Evolutionary conservation across 306 rosid genomes (phyloP).

Genomic region (Vicia villosa): DNA sequence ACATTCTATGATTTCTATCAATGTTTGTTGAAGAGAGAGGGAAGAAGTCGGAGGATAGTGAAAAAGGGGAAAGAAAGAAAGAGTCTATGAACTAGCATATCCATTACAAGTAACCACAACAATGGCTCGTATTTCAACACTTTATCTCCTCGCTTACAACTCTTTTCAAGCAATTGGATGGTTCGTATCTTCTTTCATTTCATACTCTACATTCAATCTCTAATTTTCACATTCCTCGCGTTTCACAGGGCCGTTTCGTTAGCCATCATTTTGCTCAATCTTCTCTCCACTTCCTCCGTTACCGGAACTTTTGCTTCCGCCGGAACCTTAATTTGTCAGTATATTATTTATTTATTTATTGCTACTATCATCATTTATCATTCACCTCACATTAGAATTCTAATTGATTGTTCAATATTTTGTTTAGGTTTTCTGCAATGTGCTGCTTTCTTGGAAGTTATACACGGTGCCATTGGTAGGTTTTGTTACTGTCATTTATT

Average conservation of each 20-base stretch:
- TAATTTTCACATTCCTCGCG: neutral
- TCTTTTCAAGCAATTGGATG: constrained; percentile 72
- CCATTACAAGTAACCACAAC: neutral
- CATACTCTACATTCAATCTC: neutral
- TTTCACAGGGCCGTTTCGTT: constrained; percentile 63
- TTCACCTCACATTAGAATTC: neutral
- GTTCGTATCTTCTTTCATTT: constrained; percentile 35
- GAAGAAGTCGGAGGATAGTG: no score
- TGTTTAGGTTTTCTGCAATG: constrained; percentile 71
- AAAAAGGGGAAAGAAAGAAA: neutral
- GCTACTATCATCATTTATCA: neutral
- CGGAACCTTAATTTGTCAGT: constrained; percentile 66
- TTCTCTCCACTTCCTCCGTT: constrained; percentile 47
- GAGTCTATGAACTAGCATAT: neutral
- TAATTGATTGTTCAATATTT: neutral
- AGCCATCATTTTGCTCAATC: constrained; percentile 43
- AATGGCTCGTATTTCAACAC: neutral
- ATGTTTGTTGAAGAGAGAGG: neutral
- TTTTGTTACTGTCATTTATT: no score
- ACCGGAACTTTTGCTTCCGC: constrained; percentile 65
- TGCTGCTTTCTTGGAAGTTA: constrained; percentile 81
- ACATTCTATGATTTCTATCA: no score
- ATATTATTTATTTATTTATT: neutral
- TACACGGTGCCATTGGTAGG: constrained; percentile 86
- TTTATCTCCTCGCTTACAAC: constrained; percentile 74